phyloP scores from a whole-genome alignment of 495 filamentous ascomycete species.

The Podospora australis region DNA sequence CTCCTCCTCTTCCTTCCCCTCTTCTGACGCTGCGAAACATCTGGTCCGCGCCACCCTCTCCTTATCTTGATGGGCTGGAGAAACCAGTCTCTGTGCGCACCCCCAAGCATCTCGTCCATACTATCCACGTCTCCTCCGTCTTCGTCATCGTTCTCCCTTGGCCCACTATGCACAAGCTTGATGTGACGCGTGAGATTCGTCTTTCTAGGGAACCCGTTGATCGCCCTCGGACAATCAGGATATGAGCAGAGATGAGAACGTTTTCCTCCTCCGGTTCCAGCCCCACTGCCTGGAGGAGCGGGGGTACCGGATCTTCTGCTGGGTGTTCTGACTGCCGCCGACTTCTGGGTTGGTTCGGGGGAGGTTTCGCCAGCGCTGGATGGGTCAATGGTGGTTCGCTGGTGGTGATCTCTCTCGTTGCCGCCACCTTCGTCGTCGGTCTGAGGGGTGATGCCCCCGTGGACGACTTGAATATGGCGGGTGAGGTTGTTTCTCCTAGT shows the following conservation, averaged over 20 bases:
- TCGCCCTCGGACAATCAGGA: constrained; percentile 11
- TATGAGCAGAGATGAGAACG: constrained; percentile 18
- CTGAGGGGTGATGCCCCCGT: too few relatives aligned
- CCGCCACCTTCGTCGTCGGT: too few relatives aligned
- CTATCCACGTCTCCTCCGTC: constrained; percentile 30
- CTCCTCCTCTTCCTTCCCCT: not conserved
- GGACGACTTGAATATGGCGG: constrained; percentile 27
- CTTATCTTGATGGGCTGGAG: constrained; percentile 34
- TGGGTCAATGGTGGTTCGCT: too few relatives aligned
- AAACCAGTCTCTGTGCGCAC: constrained; percentile 49
- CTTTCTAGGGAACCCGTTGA: constrained; percentile 8
- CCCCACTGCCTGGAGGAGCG: not conserved
- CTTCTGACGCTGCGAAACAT: not conserved
- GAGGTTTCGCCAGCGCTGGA: too few relatives aligned
- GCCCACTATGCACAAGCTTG: constrained; percentile 27
- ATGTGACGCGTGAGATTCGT: constrained; percentile 24
- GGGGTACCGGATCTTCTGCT: not conserved
- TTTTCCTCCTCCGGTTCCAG: too few relatives aligned
- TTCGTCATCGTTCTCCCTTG: not conserved
- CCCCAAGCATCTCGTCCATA: constrained; percentile 47
- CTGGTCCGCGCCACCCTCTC: constrained; percentile 26
- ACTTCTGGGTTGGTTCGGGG: too few relatives aligned
- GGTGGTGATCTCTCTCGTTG: too few relatives aligned
- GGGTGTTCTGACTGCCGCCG: not conserved
- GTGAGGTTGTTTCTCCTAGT: constrained; percentile 12